These are phyloP conservation scores for Aspergillus sp. DNA, from an alignment of 2,329 filamentous ascomycete species.

Conservation along the genomic window DNA sequence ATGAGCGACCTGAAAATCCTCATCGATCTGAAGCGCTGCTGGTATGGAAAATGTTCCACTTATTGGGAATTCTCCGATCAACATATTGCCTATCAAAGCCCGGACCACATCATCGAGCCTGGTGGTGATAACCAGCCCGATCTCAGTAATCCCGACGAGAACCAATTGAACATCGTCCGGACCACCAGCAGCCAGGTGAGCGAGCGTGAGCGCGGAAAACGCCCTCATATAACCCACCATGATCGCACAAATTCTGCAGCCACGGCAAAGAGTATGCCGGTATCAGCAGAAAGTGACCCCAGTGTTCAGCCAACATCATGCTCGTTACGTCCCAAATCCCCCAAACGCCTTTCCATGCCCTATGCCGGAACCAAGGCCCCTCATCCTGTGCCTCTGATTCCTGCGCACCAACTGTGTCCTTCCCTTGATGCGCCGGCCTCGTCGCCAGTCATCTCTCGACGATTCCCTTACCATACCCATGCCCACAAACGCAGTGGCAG, in stretches of 20 bases:
- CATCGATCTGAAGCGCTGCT: slow-evolving; percentile 93
- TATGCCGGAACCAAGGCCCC: slow-evolving; percentile 35
- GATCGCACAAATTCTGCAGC: slow-evolving; percentile 36
- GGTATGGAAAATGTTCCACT: slow-evolving; percentile 83
- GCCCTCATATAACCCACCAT: slow-evolving; percentile 24
- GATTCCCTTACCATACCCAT: slow-evolving; percentile 52
- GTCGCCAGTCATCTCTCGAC: slow-evolving; percentile 31
- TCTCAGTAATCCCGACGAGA: slow-evolving; percentile 19
- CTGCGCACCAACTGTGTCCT: slow-evolving; percentile 29
- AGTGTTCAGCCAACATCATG: slow-evolving; percentile 61
- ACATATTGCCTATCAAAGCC: slow-evolving; percentile 55
- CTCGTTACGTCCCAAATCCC: slow-evolving; percentile 54
- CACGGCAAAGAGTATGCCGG: slow-evolving; percentile 36
- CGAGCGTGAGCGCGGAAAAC: slow-evolving; percentile 1
- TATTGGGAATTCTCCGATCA: slow-evolving; percentile 82
- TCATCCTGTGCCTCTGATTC: slow-evolving; percentile 43
- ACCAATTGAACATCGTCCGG: slow-evolving; percentile 16
- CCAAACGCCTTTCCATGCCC: slow-evolving; percentile 38
- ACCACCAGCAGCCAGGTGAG: slow-evolving; percentile 12
- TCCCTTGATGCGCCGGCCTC: slow-evolving; percentile 28
- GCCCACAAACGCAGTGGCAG: slow-evolving; percentile 82
- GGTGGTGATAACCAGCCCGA: slow-evolving; percentile 60
- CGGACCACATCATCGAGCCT: slow-evolving; percentile 68
- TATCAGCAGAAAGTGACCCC: slow-evolving; percentile 44
- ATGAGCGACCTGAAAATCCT: slow-evolving; percentile 79